A percentile compares a stretch with the other conserved stretches of the same genome.
Evolutionary conservation across 2,329 filamentous ascomycete genomes (phyloP).

Genomic region (Colletotrichum tofieldiae): DNA sequence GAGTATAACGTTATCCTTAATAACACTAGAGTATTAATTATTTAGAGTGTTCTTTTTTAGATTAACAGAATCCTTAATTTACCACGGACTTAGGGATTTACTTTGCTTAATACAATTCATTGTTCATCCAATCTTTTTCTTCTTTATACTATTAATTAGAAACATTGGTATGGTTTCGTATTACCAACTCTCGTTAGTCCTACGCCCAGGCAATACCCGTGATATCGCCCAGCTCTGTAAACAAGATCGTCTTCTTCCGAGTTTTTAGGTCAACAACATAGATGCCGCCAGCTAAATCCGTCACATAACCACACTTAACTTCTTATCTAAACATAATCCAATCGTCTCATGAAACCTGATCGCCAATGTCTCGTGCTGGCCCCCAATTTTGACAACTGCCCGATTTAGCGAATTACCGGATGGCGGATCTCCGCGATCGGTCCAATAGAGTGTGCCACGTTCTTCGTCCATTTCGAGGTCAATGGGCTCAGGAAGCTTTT

Average conservation of each 20-base stretch:
- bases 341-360: constrained; percentile 27
- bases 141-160: no score
- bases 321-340: constrained; percentile 12
- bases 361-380: constrained; percentile 3
- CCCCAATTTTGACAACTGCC: not conserved
- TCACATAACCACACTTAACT: constrained; percentile 1
- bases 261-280: constrained; percentile 18
- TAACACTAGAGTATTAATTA: no score
- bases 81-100: no score
- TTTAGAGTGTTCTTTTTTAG: no score
- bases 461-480: constrained; percentile 27
- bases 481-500: constrained; percentile 21
- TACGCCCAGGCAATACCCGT: constrained; percentile 5
- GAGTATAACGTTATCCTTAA: no score
- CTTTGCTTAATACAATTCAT: no score
- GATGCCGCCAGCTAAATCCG: constrained; percentile 22
- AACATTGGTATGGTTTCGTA: no score
- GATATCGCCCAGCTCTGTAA: constrained; percentile 21
- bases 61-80: no score
- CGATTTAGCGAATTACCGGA: constrained; percentile 24
- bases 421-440: constrained; percentile 32
- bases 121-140: no score
- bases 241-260: constrained; percentile 6
- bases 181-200: not conserved
- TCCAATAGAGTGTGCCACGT: constrained; percentile 15